These are phyloP conservation scores for Phytophthora agathidicida DNA, from an alignment of 352 stramenopile genomes.

Conservation along the genomic window DNA sequence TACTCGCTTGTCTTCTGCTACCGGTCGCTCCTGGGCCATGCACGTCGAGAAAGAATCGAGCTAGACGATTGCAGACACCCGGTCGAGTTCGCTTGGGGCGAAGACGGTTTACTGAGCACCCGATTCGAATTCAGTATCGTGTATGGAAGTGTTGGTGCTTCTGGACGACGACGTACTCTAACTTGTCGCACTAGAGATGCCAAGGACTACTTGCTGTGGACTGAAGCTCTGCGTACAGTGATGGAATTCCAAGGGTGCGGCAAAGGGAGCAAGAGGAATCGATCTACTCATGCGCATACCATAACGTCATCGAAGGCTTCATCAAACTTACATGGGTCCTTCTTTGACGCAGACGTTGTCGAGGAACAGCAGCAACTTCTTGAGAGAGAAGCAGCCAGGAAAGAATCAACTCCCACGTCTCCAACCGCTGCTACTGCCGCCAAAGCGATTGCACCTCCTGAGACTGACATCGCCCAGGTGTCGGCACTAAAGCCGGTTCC, in stretches of 20 bases:
- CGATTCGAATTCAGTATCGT: constrained; percentile 43
- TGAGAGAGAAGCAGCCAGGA: constrained; percentile 13
- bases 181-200: constrained; percentile 34
- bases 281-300: constrained; percentile 14
- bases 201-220: constrained; percentile 42
- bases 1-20: constrained; percentile 41
- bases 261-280: constrained; percentile 12
- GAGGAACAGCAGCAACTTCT: constrained; percentile 29
- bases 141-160: constrained; percentile 17
- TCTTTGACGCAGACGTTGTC: constrained; percentile 17
- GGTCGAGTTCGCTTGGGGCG: constrained; percentile 26
- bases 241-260: constrained; percentile 14
- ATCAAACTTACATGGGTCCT: constrained; percentile 26
- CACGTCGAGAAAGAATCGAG: constrained; percentile 35
- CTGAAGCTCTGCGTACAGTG: constrained; percentile 23
- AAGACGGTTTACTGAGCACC: constrained; percentile 32
- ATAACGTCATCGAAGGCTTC: constrained; percentile 24
- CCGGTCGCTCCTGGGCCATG: constrained; percentile 33
- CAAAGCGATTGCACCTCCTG: constrained; percentile 15
- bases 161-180: constrained; percentile 22
- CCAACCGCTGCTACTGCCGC: constrained; percentile 21
- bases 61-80: constrained; percentile 21
- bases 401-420: constrained; percentile 20
- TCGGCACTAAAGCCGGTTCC: constrained; percentile 34
- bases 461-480: constrained; percentile 14